Percentiles rank a stretch among this genome's conserved stretches.
Evolutionary conservation across 108 stramenopile genomes (phyloP).

Genomic region (Cylindrotheca fusiformis): DNA sequence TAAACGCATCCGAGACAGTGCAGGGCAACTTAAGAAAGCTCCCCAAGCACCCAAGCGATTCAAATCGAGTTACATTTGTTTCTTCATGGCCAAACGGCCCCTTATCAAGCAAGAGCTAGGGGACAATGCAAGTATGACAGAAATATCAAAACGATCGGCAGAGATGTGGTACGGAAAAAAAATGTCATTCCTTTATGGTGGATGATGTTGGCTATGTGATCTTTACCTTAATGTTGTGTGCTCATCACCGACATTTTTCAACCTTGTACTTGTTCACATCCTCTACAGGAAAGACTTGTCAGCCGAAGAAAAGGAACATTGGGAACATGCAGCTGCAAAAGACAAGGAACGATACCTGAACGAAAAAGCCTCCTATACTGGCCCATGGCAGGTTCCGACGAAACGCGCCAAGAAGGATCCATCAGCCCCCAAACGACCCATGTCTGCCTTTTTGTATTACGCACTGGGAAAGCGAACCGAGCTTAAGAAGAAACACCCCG

Average conservation of each 20-base stretch:
- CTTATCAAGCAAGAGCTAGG: constrained; percentile 58
- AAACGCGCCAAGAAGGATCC: constrained; percentile 61
- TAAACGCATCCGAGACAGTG: neutral
- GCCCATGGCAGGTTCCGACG: constrained; percentile 51
- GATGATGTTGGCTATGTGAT: no score
- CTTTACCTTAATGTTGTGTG: no score
- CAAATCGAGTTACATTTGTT: constrained; percentile 58
- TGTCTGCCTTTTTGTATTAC: constrained; percentile 53
- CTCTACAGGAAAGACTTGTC: constrained; percentile 23
- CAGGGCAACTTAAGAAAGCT: constrained; percentile 31
- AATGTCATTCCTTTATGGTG: no score
- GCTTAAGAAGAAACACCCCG: constrained; percentile 45
- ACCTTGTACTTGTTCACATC: no score
- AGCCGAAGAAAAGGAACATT: constrained; percentile 36
- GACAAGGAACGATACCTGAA: constrained; percentile 54
- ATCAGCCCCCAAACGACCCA: constrained; percentile 50
- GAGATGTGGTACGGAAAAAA: constrained; percentile 47
- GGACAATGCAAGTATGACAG: constrained; percentile 40
- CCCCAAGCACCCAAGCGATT: constrained; percentile 66
- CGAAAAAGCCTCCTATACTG: constrained; percentile 51
- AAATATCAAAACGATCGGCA: constrained; percentile 46
- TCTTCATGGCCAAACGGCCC: constrained; percentile 50
- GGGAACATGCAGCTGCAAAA: constrained; percentile 56
- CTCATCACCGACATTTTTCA: no score
- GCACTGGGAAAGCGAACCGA: constrained; percentile 21